Conservation (phyloP, 495 filamentous ascomycete genomes). For the Lepidopterella palustris region DNA sequence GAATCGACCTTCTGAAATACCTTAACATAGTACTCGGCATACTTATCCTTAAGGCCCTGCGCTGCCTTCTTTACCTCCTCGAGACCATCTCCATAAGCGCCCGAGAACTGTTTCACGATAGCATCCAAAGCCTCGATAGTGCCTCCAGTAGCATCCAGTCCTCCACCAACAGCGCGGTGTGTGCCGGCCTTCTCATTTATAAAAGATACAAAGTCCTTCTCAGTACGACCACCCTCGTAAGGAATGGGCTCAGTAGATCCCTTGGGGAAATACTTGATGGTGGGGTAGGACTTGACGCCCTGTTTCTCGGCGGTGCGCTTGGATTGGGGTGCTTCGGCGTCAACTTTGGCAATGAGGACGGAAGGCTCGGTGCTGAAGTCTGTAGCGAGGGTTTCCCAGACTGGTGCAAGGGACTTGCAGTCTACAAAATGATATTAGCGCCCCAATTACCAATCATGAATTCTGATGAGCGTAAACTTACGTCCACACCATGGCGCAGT, state of each 20-base stretch:
- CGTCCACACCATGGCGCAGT: conserved; percentile 96
- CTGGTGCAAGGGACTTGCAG: conserved; percentile 91
- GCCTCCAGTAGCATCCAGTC: conserved; percentile 71
- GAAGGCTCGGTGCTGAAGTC: conserved; percentile 71
- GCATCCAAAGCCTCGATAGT: conserved; percentile 71
- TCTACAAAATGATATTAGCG: conserved; percentile 49
- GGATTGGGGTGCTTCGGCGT: conserved; percentile 79
- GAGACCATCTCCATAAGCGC: conserved; percentile 23
- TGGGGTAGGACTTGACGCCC: conserved; percentile 80
- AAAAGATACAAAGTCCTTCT: conserved; percentile 71
- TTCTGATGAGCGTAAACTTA: conserved; percentile 47
- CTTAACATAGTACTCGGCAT: conserved; percentile 88
- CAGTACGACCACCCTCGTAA: conserved; percentile 73
- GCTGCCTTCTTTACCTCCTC: conserved; percentile 54
- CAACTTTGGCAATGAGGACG: conserved; percentile 88
- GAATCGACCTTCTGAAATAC: conserved; percentile 76
- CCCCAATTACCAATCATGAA: not conserved
- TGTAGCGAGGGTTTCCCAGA: conserved; percentile 79
- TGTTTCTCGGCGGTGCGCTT: conserved; percentile 71
- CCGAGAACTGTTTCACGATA: conserved; percentile 48
- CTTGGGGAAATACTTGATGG: conserved; percentile 95
- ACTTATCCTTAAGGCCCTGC: conserved; percentile 64
- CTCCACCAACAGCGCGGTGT: conserved; percentile 75
- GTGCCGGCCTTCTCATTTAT: conserved; percentile 87
- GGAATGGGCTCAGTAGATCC: conserved; percentile 65